These are phyloP conservation scores for Xerocomus brunneocitrinus DNA, from an alignment of 768 basidiomycete genomes.

Conservation along the genomic window DNA sequence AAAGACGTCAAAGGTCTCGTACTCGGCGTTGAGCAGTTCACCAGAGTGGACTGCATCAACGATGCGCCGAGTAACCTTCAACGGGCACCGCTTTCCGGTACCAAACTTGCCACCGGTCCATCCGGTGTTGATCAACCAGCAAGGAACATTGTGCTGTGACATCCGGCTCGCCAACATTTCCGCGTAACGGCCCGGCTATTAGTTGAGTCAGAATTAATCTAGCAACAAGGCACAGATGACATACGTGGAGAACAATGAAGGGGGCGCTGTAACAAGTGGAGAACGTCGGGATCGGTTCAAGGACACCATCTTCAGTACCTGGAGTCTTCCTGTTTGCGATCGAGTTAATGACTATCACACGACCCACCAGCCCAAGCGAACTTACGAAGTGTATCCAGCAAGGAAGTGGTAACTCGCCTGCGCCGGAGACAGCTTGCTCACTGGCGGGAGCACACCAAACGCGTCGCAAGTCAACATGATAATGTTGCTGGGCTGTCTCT, in stretches of 20 bases:
- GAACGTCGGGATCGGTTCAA: slow-evolving; percentile 98
- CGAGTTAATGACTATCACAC: slow-evolving; percentile 14
- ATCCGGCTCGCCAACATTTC: slow-evolving; percentile 96
- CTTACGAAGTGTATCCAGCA: slow-evolving; percentile 91
- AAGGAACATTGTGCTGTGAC: slow-evolving; percentile 82
- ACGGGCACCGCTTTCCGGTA: slow-evolving; percentile 88
- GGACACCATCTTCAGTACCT: slow-evolving; percentile 97
- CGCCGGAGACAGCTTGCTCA: slow-evolving; percentile 85
- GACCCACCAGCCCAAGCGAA: slow-evolving; percentile 2
- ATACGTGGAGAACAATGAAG: slow-evolving; percentile 95
- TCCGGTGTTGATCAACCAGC: slow-evolving; percentile 99
- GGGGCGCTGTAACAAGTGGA: slow-evolving; percentile 98
- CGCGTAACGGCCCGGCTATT: slow-evolving; percentile 88
- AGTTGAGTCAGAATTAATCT: slow-evolving; percentile 1
- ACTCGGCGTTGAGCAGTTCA: slow-evolving; percentile 81
- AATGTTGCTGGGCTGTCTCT: slow-evolving; percentile 88
- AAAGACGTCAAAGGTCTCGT: slow-evolving; percentile 80
- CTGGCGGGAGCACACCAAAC: slow-evolving; percentile 95
- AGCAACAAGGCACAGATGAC: neutral
- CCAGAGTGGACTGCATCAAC: slow-evolving; percentile 97
- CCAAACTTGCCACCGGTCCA: slow-evolving; percentile 96
- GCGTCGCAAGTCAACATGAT: slow-evolving; percentile 98
- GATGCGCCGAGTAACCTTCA: slow-evolving; percentile 93
- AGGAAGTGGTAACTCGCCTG: slow-evolving; percentile 98
- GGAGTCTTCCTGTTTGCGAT: slow-evolving; percentile 73